A percentile compares a stretch with the other conserved stretches of the same genome.
These are phyloP conservation scores for Gymnopilus junonius DNA, from an alignment of 768 basidiomycete species.

Conservation along the genomic window DNA sequence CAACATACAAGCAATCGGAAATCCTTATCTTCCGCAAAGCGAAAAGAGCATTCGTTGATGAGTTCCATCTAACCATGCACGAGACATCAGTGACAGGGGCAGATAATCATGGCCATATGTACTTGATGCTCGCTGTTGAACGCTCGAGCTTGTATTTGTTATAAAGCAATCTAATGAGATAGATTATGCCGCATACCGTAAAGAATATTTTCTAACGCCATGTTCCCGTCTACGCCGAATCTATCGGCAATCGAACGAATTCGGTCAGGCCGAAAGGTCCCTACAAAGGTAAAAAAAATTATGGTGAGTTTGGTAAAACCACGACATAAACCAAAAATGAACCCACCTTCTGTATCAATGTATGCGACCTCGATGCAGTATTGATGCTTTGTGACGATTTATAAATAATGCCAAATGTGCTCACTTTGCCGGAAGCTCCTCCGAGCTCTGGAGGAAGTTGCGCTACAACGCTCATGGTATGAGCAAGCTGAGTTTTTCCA, in stretches of 20 bases:
- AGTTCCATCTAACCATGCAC: slow-evolving; percentile 72
- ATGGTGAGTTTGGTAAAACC: too few species aligned
- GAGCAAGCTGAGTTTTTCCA: slow-evolving; percentile 94
- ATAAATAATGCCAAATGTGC: slow-evolving; percentile 7
- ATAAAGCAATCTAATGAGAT: background rate
- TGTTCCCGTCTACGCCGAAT: slow-evolving; percentile 89
- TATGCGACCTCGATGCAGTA: slow-evolving; percentile 70
- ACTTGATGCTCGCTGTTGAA: slow-evolving; percentile 95
- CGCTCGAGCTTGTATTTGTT: slow-evolving; percentile 64
- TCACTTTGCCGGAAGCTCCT: slow-evolving; percentile 87
- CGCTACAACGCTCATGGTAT: slow-evolving; percentile 90
- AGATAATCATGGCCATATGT: background rate
- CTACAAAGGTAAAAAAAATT: too few species aligned
- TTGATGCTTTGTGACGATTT: background rate
- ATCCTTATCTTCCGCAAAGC: slow-evolving; percentile 90
- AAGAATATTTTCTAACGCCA: slow-evolving; percentile 90
- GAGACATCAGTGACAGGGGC: background rate
- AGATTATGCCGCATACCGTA: slow-evolving; percentile 58
- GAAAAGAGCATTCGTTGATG: slow-evolving; percentile 85
- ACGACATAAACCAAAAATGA: slow-evolving; percentile 3
- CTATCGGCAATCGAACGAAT: slow-evolving; percentile 90
- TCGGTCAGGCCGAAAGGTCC: slow-evolving; percentile 95
- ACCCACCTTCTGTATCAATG: slow-evolving; percentile 82
- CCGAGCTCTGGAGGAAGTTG: slow-evolving; percentile 91
- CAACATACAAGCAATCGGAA: slow-evolving; percentile 65